Base-by-base conservation (phyloP, 2,329 filamentous ascomycete genomes). In the Ophiostoma novo-ulmi region DNA sequence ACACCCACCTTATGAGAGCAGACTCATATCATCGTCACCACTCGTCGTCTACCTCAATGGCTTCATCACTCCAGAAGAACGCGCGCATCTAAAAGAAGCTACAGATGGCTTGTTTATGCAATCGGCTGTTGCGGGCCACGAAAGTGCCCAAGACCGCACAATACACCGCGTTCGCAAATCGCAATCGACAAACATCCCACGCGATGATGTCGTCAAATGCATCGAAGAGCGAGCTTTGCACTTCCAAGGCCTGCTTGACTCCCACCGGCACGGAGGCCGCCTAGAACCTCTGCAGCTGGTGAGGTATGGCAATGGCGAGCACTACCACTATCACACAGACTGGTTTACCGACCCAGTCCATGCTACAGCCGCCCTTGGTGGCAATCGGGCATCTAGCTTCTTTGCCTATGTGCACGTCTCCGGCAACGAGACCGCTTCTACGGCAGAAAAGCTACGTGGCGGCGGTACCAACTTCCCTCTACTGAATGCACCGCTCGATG, bases 401-500 rank as follows among this genome's bases (percentile, higher is more conserved):
- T 85, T 85, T 73, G 83, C 79, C 4, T 84, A 84, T 72, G 80
- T 84, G 22, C 77, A 78, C 3, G 81, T 79, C 3, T 74, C 72
- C 8, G 38, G 44, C 8, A 36, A 38, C 0, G 52, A 11, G 6
- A 31, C 35, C 26, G 13, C 36, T 1, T 22, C 52, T n/a, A 11
- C 44, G 13, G 38, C 58, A 5, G 39, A 35, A 14, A 69, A 35
- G 35, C 70, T 74, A 1, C 80, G 78, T 0, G 82, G 82, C 61
- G 83, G 83, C 2, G 83, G 82, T 4, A 85, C 83, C 7, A 84
- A 84, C 73, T 85, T 85, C 72, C 82, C 82, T 0, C 75, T 81
- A 69, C 75, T 84, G 20, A 75, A 78, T 20, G 78, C 80, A 6
- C 82, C 81, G 14, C 2, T 39, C 14, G 13, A 22, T 5, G 48